These are phyloP conservation scores for Microbotryum violaceum DNA, from an alignment of 1,284 basidiomycete species.

Conservation along the genomic window DNA sequence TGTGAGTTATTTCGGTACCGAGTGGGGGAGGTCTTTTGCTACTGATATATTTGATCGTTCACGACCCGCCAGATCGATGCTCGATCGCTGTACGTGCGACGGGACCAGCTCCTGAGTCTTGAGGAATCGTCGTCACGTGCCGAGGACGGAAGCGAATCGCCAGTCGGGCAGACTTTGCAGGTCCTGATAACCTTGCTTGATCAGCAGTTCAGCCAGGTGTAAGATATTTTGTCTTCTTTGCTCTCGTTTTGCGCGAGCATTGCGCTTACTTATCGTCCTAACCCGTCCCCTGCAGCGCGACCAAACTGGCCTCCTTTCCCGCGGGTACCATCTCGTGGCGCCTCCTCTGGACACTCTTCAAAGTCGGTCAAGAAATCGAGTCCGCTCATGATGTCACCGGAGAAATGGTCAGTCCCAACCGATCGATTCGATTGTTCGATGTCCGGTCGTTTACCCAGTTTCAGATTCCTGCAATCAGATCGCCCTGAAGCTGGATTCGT, in stretches of 20 bases:
- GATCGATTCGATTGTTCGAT: too few relatives aligned
- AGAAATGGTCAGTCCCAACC: conserved; percentile 1
- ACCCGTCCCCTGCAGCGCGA: background rate
- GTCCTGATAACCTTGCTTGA: background rate
- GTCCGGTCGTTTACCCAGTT: background rate
- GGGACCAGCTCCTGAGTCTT: background rate
- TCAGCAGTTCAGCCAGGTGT: conserved; percentile 9
- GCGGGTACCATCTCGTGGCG: conserved; percentile 4
- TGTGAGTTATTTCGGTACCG: too few relatives aligned
- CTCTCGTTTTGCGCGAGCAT: too few relatives aligned
- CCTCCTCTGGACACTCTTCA: conserved; percentile 5
- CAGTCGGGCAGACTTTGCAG: background rate
- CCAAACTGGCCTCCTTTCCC: conserved; percentile 5
- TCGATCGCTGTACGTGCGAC: conserved; percentile 10
- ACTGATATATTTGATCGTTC: background rate
- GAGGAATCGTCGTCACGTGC: background rate
- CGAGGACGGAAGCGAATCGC: background rate
- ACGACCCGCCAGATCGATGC: conserved; percentile 7
- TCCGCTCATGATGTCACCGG: conserved; percentile 9
- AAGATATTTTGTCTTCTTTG: background rate
- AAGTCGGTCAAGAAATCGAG: conserved; percentile 11
- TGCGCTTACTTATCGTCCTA: background rate
- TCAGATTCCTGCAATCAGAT: background rate
- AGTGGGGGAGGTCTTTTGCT: too few relatives aligned
- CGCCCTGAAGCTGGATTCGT: conserved; percentile 6